Percentiles rank a stretch among this genome's conserved stretches.
Conservation (phyloP, 1,284 basidiomycete species). For the Leucoagaricus sp. region DNA sequence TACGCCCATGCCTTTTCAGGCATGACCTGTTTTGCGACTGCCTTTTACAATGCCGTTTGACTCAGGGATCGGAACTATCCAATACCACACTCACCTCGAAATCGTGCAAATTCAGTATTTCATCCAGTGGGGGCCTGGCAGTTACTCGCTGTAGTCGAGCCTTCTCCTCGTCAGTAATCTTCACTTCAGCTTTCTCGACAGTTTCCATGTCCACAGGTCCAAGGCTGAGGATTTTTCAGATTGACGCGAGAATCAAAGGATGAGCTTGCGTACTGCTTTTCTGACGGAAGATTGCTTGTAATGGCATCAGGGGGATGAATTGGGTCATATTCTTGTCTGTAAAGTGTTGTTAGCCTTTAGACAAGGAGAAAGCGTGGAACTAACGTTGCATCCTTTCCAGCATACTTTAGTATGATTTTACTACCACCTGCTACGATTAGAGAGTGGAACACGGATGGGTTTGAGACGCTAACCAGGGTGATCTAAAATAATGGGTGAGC, state of each 20-base stretch:
- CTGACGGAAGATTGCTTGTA: conserved; percentile 75
- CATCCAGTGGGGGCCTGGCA: conserved; percentile 67
- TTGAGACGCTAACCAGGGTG: conserved; percentile 57
- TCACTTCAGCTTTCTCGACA: conserved; percentile 54
- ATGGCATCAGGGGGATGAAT: conserved; percentile 91
- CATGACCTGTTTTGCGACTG: conserved; percentile 75
- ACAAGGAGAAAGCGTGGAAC: conserved; percentile 4
- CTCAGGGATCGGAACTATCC: neutral
- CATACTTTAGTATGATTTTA: conserved; percentile 45
- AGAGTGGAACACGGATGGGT: neutral
- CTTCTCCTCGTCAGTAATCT: conserved; percentile 62
- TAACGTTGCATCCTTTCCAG: conserved; percentile 44
- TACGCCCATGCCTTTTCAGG: conserved; percentile 87
- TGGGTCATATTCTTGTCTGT: conserved; percentile 76
- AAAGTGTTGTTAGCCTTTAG: neutral
- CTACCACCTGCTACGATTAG: conserved; percentile 24
- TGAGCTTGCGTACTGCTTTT: conserved; percentile 63
- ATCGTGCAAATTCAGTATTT: conserved; percentile 88
- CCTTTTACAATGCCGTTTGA: conserved; percentile 40
- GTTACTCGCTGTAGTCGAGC: conserved; percentile 53
- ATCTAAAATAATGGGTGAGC: conserved; percentile 37
- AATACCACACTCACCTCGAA: conserved; percentile 70
- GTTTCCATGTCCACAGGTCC: conserved; percentile 71
- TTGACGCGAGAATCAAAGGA: neutral
- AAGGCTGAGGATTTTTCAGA: conserved; percentile 42